Base-by-base conservation (phyloP, 1,139 yeast species). In the Pichia sp. region DNA sequence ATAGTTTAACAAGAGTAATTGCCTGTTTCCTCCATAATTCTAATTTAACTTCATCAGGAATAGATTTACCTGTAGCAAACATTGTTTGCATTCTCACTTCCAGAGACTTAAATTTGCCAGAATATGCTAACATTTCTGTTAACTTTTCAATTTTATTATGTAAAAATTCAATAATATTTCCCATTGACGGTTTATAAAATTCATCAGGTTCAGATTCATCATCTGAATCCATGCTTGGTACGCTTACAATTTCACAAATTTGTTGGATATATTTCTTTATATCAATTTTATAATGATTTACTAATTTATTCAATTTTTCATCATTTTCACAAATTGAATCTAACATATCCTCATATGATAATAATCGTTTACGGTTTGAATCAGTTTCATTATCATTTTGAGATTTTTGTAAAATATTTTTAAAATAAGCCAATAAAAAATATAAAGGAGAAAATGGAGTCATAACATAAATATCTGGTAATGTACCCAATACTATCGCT, bases 341-440 rank as follows among this genome's bases (percentile, higher is more conserved):
- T 25, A 69, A 56, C 4, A 79, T 56, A 56, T 79, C 83, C 36
- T 79, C 81, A 18, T 69, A 56, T 0, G 77, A 67, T 32, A 74
- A 67, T 54, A 68, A 72, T 34, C 80, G 65, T 27, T 64, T 58
- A 18, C 43, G 31, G 9, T 30, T 31, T 7, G 28, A 26, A 26
- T 42, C 45, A 18, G 18, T 18, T 18, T 18, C 18, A 18, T 18
- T 18, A 10, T 46, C 46, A 33, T 43, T 40, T 34, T 57, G 54
- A 18, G 53, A 55, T 38, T 63, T 62, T n/a, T 66, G 67, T 11
- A 66, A 55, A 10, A 56, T 34, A 7, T 52, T 52, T 36, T 63
- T 57, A 57, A 78, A 69, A 46, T 69, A 65, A 3, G 70, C 56
- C 10, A 78, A 61, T 47, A 80, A 56, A 10, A 72, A 58, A 59